Evolutionary conservation across 768 basidiomycete species (phyloP), one percentile per base, ranked within the genome.

Genomic region (Austroboletus eburneus): DNA sequence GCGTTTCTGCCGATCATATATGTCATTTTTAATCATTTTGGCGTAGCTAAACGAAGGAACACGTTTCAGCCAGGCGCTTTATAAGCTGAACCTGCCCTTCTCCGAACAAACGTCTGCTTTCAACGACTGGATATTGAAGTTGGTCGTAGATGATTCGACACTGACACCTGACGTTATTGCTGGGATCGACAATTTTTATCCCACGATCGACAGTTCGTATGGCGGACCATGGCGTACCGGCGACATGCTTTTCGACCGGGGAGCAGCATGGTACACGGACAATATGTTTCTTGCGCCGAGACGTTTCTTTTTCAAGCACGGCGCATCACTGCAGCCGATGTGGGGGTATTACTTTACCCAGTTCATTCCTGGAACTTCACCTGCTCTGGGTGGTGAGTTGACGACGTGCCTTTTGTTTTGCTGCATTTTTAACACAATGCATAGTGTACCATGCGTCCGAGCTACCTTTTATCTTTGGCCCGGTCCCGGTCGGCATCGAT

Each of bases 161-260:
- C 38, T 57, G 17, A 40, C 46, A 9, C 39, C 39, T 0, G 12
- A 40, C 67, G 17, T 77, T 74, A 3, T 79, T 2, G 50, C 69
- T 24, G 56, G 66, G 2, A 69, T 78, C 30, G 56, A 72, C 25
- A 33, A 44, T 0, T 48, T 76, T 9, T 83, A 69, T 60, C 76
- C 78, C 0, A 73, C 74, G 0, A 74, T 80, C 41, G 73, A 77
- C 42, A 64, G 72, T 3, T 56, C 68, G 3, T 58, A 72, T 4
- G 78, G 79, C 3, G 74, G 72, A 1, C 70, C 73, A 0, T 81
- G 79, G 65, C 74, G 76, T 46, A 83, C 78, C 0, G 80, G 81
- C 0, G 78, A 83, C 56, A 75, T 74, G 9, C 64, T 83, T 7
- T 83, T 78, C 45, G 80, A 83, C 53, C 61, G 80, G 37, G 75